These are phyloP conservation scores for Psilocybe tampanensis DNA, from an alignment of 768 basidiomycete genomes.

Conservation along the genomic window DNA sequence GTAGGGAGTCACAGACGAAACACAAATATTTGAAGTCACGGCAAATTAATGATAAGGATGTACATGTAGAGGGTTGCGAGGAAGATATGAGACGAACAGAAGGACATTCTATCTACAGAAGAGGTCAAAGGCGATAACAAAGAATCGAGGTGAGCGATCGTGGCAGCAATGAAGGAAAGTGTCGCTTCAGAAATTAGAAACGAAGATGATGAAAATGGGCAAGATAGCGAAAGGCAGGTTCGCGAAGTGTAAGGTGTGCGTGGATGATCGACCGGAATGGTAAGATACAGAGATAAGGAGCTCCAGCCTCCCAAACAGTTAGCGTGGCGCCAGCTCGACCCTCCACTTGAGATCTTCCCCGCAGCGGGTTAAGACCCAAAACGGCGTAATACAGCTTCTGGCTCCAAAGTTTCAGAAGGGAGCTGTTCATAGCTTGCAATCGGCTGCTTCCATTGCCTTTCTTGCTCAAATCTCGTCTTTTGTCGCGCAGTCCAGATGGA, in stretches of 20 bases:
- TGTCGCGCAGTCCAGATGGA: neutral
- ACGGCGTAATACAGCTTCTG: neutral
- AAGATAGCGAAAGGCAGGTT: neutral
- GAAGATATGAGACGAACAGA: neutral
- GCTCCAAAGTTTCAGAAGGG: neutral
- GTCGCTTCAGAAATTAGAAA: neutral
- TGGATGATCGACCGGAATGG: constrained; percentile 3
- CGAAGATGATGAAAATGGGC: neutral
- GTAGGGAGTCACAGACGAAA: too few relatives aligned
- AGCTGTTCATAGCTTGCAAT: neutral
- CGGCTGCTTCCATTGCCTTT: neutral
- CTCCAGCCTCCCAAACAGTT: neutral
- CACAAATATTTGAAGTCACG: too few relatives aligned
- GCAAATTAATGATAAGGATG: too few relatives aligned
- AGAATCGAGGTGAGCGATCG: neutral
- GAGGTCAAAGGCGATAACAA: neutral
- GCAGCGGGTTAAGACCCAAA: neutral
- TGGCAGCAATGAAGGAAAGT: neutral
- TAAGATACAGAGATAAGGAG: constrained; percentile 1
- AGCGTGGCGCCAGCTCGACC: neutral
- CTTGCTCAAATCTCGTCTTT: neutral
- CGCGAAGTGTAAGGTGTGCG: neutral
- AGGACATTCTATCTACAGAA: neutral
- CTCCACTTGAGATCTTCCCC: neutral
- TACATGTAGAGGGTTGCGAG: neutral